Percentiles rank a stretch among this genome's conserved stretches.
These are phyloP conservation scores for Gymnopilus dilepis DNA, from an alignment of 768 basidiomycete genomes.

Conservation along the genomic window DNA sequence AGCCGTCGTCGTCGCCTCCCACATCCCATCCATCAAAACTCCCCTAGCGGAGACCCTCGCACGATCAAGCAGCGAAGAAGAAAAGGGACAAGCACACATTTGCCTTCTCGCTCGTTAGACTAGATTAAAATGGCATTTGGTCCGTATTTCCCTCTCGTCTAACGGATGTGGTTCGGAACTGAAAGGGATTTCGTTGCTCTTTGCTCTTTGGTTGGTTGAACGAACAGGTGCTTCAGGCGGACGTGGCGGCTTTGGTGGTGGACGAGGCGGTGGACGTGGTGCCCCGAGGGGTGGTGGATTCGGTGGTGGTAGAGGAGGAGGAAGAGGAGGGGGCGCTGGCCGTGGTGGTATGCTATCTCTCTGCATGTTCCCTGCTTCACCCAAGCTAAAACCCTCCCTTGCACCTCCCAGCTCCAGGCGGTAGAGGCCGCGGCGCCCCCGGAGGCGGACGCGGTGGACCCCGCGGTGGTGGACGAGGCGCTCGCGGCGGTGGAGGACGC, in stretches of 20 bases:
- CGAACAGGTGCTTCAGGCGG: constrained; percentile 64
- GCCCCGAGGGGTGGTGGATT: constrained; percentile 45
- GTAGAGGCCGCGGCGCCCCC: constrained; percentile 32
- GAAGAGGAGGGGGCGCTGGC: constrained; percentile 45
- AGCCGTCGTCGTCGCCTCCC: constrained; percentile 5
- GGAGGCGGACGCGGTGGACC: constrained; percentile 42
- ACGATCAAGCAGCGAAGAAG: not conserved
- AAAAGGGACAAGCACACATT: not conserved
- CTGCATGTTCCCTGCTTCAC: constrained; percentile 8
- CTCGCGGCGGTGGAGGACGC: constrained; percentile 41
- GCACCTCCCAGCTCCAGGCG: constrained; percentile 20
- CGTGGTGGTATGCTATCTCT: constrained; percentile 40
- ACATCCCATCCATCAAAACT: constrained; percentile 20
- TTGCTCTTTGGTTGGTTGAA: not conserved
- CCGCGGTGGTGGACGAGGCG: constrained; percentile 40
- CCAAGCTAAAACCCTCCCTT: constrained; percentile 8
- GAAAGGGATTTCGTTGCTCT: not conserved
- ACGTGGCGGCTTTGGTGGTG: constrained; percentile 72
- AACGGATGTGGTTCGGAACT: too few species aligned
- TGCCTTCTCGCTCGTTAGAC: not conserved
- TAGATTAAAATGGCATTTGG: constrained; percentile 39
- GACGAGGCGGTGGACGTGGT: constrained; percentile 43
- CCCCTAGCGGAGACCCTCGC: too few species aligned
- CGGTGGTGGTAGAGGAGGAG: constrained; percentile 40
- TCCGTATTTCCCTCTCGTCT: too few species aligned